These are phyloP conservation scores for Micromonas commoda DNA, from an alignment of 139 green algal species.

Conservation along the genomic window DNA sequence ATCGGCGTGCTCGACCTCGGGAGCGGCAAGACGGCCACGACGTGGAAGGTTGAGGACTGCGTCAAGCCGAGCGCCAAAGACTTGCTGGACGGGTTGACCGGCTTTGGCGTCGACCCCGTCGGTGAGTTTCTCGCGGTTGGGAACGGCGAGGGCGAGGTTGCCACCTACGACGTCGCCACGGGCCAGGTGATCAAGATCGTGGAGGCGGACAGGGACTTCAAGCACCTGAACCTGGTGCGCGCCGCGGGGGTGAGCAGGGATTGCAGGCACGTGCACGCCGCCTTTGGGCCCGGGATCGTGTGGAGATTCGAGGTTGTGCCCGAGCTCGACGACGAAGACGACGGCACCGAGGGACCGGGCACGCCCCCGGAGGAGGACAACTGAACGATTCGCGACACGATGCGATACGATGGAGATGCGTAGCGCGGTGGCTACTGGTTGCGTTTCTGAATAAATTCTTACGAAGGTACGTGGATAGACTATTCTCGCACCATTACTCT, in stretches of 20 bases:
- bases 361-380: not conserved
- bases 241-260: not conserved
- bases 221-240: not conserved
- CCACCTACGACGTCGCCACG: not conserved
- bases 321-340: not conserved
- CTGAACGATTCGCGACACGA: too few species aligned
- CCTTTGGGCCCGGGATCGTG: not conserved
- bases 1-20: not conserved
- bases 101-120: not conserved
- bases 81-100: not conserved
- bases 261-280: conserved; percentile 1
- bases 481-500: too few species aligned
- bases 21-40: not conserved
- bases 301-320: not conserved
- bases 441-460: too few species aligned
- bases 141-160: not conserved
- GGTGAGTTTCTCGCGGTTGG: not conserved
- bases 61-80: not conserved
- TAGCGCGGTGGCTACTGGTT: too few species aligned
- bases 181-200: not conserved
- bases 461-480: too few species aligned
- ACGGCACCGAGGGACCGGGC: not conserved
- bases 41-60: not conserved
- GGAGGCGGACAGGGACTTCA: not conserved
- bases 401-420: too few species aligned